These are phyloP conservation scores for Sonneratia caseolaris DNA, from an alignment of 345 rosid genomes.

Conservation along the genomic window DNA sequence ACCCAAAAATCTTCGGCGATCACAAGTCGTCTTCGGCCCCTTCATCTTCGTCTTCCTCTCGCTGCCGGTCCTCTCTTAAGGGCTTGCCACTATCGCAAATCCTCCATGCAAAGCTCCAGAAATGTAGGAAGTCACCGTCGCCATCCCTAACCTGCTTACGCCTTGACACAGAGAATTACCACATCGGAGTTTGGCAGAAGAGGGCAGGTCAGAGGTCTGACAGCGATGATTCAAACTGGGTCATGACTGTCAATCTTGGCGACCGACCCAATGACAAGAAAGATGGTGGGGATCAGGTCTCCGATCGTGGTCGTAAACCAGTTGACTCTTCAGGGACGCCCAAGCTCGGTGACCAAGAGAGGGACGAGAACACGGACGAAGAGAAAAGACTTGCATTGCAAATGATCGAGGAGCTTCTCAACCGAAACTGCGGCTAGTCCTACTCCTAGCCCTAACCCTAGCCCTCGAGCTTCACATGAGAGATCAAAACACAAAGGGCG, in stretches of 20 bases:
- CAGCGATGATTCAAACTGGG: constrained; percentile 30
- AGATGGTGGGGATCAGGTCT: not conserved
- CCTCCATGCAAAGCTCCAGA: constrained; percentile 42
- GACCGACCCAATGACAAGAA: not conserved
- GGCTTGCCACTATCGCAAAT: constrained; percentile 29
- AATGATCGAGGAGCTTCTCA: constrained; percentile 94
- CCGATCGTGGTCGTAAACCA: not conserved
- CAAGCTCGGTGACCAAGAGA: constrained; percentile 1
- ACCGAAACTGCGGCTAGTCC: constrained; percentile 33
- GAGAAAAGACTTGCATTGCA: constrained; percentile 68
- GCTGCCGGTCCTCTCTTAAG: not conserved
- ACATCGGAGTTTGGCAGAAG: constrained; percentile 64
- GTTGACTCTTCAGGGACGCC: not conserved
- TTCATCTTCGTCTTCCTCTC: not conserved
- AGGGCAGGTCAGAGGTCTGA: constrained; percentile 41
- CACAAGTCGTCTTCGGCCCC: not conserved
- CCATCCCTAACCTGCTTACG: constrained; percentile 51
- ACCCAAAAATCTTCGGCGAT: not conserved
- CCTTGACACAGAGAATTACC: constrained; percentile 48
- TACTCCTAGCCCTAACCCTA: not conserved
- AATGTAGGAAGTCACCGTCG: constrained; percentile 38
- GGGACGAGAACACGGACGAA: constrained; percentile 20
- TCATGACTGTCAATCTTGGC: constrained; percentile 40
- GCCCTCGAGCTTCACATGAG: not conserved
- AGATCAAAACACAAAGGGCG: no score